Evolutionary conservation across 2,329 filamentous ascomycete genomes (phyloP), one percentile per base, ranked within the genome.

Genomic region (Aspergillus caelatus): DNA sequence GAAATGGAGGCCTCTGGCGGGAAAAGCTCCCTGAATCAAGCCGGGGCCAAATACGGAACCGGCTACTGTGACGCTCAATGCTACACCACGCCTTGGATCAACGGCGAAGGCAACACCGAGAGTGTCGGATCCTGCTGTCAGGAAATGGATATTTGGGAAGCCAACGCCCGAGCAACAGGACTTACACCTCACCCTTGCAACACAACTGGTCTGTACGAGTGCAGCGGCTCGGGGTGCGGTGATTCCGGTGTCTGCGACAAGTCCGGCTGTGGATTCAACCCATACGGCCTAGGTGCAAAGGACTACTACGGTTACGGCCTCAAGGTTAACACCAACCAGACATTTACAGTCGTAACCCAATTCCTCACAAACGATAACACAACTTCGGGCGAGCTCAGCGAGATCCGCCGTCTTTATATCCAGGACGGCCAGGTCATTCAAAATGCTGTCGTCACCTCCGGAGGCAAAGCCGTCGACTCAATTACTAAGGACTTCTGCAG

Each of bases 121-220:
- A 77, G 77, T 16, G 74, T 80, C 30, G 88, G 88, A 48, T 79
- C 86, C 30, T 89, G 88, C 81, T 90, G 88, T 76, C 80, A 83
- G 61, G 88, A 90, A 76, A 88, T 90, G 84, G 88, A 90, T 68
- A 81, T 88, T 75, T 89, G 87, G 87, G 87, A 90, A 78, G 87
- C 87, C 69, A 90, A 90, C 81, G 81, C 81, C 65, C 82, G 86
- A 68, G 82, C 87, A 28, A 85, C 84, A 14, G 87, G 86, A 57
- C 84, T 83, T 71, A 90, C 88, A 12, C 87, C 88, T 23, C 88
- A 91, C 72, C 81, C 85, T 43, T 90, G 88, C 81, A 78, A 75
- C 62, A 78, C 73, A 57, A 76, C 78, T 45, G 83, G 83, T 60
- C 81, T 85, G 57, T 85, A 84, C 36, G 77, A 74, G 39, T 80